phyloP scores from a whole-genome alignment of 2,329 filamentous ascomycete genomes.

The Mycosphaerelloides madeirae region DNA sequence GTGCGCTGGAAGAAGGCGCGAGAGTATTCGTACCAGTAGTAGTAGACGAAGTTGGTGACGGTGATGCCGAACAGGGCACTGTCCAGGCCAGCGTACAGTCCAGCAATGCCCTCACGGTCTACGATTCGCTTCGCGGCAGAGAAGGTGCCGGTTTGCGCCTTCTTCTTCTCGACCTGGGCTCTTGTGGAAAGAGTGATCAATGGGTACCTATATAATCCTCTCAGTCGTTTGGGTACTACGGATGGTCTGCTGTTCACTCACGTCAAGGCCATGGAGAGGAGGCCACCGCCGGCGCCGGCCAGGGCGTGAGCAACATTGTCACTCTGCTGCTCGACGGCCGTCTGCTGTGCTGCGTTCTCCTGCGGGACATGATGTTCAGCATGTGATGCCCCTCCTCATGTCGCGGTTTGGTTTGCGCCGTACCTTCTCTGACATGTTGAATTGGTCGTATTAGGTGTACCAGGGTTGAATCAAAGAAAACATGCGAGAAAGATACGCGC shows the following conservation, averaged over 20 bases:
- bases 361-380: not conserved
- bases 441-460: too few relatives aligned
- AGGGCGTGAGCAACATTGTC: slow-evolving; percentile 97
- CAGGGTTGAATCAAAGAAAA: too few relatives aligned
- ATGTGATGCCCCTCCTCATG: not conserved
- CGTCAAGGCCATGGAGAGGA: slow-evolving; percentile 94
- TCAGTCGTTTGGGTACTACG: slow-evolving; percentile 8
- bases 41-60: slow-evolving; percentile 99
- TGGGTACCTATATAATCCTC: slow-evolving; percentile 62
- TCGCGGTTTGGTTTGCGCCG: not conserved
- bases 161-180: slow-evolving; percentile 95
- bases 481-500: too few relatives aligned
- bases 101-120: slow-evolving; percentile 80
- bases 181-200: slow-evolving; percentile 96
- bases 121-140: slow-evolving; percentile 81
- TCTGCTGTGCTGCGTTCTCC: slow-evolving; percentile 33
- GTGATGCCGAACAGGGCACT: slow-evolving; percentile 95
- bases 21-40: slow-evolving; percentile 99
- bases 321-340: slow-evolving; percentile 71
- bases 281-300: slow-evolving; percentile 85
- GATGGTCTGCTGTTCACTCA: slow-evolving; percentile 40
- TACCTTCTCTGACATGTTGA: not conserved
- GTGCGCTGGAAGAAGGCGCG: slow-evolving; percentile 77
- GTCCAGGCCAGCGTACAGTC: slow-evolving; percentile 88
- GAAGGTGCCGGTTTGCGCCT: slow-evolving; percentile 77